A percentile compares a stretch with the other conserved stretches of the same genome.
Evolutionary conservation across 345 rosid species (phyloP).

Genomic region (Eucalyptus tenuipes): DNA sequence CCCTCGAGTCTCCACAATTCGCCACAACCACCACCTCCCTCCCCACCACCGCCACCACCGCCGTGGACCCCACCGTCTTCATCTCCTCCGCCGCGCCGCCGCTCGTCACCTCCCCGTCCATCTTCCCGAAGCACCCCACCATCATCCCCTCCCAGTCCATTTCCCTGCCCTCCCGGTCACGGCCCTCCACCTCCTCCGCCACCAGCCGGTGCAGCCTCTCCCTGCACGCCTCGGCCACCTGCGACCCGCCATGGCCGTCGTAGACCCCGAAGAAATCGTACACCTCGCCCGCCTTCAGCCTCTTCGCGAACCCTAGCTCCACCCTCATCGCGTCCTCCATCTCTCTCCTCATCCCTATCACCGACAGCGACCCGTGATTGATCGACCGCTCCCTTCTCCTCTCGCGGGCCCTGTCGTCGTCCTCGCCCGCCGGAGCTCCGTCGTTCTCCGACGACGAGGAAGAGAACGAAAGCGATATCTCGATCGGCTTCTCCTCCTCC

Average conservation of each 20-base stretch:
- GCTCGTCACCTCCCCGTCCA: conserved; percentile 25
- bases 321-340: conserved; percentile 59
- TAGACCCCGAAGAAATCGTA: conserved; percentile 53
- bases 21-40: conserved; percentile 22
- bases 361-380: conserved; percentile 30
- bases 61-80: conserved; percentile 29
- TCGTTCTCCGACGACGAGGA: not conserved
- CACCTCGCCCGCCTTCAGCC: not conserved
- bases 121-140: conserved; percentile 29
- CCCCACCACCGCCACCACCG: conserved; percentile 34
- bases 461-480: conserved; percentile 13
- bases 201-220: conserved; percentile 42
- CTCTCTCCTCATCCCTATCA: conserved; percentile 53
- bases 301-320: conserved; percentile 22
- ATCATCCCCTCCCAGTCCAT: conserved; percentile 42
- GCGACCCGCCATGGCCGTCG: conserved; percentile 64
- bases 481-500: not conserved
- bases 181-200: conserved; percentile 12
- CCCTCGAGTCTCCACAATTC: conserved; percentile 42
- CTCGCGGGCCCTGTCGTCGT: not conserved
- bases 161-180: not conserved
- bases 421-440: not conserved
- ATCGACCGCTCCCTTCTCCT: not conserved
- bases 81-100: not conserved
- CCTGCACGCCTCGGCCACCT: conserved; percentile 49